Evolutionary conservation across 2,329 filamentous ascomycete species (phyloP).

Genomic region (Aspergillus sp.): DNA sequence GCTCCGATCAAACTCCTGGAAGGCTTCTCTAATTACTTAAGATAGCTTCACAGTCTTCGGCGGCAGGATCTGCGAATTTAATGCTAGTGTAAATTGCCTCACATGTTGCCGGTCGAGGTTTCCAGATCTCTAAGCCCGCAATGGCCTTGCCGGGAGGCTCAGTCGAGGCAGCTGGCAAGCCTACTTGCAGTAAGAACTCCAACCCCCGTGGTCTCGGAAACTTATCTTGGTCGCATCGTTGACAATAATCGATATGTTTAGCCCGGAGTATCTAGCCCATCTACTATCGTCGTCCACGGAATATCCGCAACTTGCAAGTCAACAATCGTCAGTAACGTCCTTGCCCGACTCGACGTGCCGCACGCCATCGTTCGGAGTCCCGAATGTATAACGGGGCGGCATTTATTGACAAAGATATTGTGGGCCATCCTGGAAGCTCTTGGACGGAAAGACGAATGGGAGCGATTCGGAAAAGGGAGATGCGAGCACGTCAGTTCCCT

Average conservation of each 20-base stretch:
- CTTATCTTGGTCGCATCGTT: not conserved
- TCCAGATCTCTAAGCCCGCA: slow-evolving; percentile 35
- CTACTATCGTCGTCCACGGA: slow-evolving; percentile 78
- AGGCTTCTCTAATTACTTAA: not conserved
- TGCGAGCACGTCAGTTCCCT: slow-evolving; percentile 82
- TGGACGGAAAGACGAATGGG: slow-evolving; percentile 40
- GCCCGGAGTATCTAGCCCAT: slow-evolving; percentile 61
- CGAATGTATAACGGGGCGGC: slow-evolving; percentile 48
- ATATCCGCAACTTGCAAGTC: slow-evolving; percentile 86
- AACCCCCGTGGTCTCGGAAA: not conserved
- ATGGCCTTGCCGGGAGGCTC: slow-evolving; percentile 47
- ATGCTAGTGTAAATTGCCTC: not conserved
- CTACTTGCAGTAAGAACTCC: slow-evolving; percentile 38
- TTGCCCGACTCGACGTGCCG: slow-evolving; percentile 58
- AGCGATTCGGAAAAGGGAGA: slow-evolving; percentile 53
- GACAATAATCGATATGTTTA: slow-evolving; percentile 14
- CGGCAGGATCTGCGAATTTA: not conserved
- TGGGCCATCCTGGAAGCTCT: slow-evolving; percentile 39
- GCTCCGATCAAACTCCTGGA: not conserved
- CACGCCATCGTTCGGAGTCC: slow-evolving; percentile 44
- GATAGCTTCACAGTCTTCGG: not conserved
- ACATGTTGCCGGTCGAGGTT: slow-evolving; percentile 36
- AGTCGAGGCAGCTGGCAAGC: slow-evolving; percentile 41
- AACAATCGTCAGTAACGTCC: slow-evolving; percentile 63
- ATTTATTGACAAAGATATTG: slow-evolving; percentile 48